phyloP scores from a whole-genome alignment of 192 early-diverging fungal species.

The Mortierella antarctica region DNA sequence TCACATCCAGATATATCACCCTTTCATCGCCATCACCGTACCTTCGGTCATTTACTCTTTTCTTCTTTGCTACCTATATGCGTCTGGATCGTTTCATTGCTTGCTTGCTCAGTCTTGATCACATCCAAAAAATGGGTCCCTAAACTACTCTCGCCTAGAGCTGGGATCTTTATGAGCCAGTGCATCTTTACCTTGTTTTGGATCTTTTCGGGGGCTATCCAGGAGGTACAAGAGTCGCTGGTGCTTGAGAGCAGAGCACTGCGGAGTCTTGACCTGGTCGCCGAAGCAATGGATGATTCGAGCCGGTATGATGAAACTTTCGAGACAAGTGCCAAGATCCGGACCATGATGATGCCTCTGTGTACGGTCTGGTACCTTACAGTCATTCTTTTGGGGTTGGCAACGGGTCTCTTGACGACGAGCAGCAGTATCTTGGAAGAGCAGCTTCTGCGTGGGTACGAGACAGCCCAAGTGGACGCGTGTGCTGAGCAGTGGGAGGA shows the following conservation, averaged over 20 bases:
- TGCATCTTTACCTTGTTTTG: slow-evolving; percentile 29
- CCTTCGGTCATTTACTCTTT: not conserved
- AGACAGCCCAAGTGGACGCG: too few species aligned
- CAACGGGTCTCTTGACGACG: slow-evolving; percentile 35
- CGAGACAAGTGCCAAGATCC: slow-evolving; percentile 6
- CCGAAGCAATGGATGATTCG: slow-evolving; percentile 9
- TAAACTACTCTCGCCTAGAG: slow-evolving; percentile 11
- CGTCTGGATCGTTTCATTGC: slow-evolving; percentile 4
- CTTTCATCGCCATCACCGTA: not conserved
- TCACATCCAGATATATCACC: not conserved
- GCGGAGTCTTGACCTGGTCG: not conserved
- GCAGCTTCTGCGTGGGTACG: not conserved
- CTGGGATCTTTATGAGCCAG: slow-evolving; percentile 29
- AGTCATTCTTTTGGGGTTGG: slow-evolving; percentile 13
- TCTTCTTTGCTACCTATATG: slow-evolving; percentile 29
- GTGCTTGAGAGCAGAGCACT: not conserved
- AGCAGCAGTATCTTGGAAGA: slow-evolving; percentile 29
- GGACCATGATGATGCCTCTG: slow-evolving; percentile 12
- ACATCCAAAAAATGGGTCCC: slow-evolving; percentile 20
- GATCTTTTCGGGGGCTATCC: slow-evolving; percentile 19
- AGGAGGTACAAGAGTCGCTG: slow-evolving; percentile 34
- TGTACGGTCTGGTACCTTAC: slow-evolving; percentile 22
- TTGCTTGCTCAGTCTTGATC: slow-evolving; percentile 6
- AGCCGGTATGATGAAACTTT: slow-evolving; percentile 3
- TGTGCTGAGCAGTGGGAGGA: too few species aligned